Evolutionary conservation across 805 yeast genomes (phyloP).

Genomic region (Naumovozyma castellii): DNA sequence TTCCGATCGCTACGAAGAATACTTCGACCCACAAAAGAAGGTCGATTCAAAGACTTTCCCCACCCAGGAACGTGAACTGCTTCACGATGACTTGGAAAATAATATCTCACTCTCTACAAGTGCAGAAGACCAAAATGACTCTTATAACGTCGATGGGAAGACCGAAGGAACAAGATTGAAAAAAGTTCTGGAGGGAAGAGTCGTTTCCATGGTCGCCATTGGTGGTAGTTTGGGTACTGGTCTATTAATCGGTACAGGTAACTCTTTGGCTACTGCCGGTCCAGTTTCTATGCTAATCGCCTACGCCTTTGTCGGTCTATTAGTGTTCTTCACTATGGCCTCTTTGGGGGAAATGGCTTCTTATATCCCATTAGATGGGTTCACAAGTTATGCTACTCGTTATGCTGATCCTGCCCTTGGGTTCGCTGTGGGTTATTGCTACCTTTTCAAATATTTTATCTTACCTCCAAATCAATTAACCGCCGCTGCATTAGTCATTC

Average conservation of each 20-base stretch:
- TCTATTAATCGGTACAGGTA: slow-evolving; percentile 66
- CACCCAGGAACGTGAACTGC: slow-evolving; percentile 1
- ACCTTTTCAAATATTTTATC: slow-evolving; percentile 38
- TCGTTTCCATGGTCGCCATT: slow-evolving; percentile 64
- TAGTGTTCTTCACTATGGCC: slow-evolving; percentile 61
- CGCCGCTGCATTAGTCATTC: slow-evolving; percentile 39
- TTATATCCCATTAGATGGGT: slow-evolving; percentile 58
- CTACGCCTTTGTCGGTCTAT: slow-evolving; percentile 59
- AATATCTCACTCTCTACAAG: slow-evolving; percentile 1
- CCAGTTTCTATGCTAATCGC: slow-evolving; percentile 48
- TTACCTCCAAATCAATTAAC: slow-evolving; percentile 39
- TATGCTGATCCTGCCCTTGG: slow-evolving; percentile 43
- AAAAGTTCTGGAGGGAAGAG: slow-evolving; percentile 40
- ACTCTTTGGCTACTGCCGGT: slow-evolving; percentile 61
- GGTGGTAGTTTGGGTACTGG: slow-evolving; percentile 85
- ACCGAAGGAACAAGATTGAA: slow-evolving; percentile 12
- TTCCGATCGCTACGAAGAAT: slow-evolving; percentile 1
- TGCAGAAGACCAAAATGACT: background rate
- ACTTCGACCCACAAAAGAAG: background rate
- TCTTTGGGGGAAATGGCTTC: slow-evolving; percentile 64
- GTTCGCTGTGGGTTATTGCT: slow-evolving; percentile 39
- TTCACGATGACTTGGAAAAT: slow-evolving; percentile 1
- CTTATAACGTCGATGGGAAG: slow-evolving; percentile 11
- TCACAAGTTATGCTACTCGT: slow-evolving; percentile 46
- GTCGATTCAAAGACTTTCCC: background rate